A percentile compares a stretch with the other conserved stretches of the same genome.
Evolutionary conservation across 441 rosid genomes (phyloP).

Genomic region (Adansonia gregorii): DNA sequence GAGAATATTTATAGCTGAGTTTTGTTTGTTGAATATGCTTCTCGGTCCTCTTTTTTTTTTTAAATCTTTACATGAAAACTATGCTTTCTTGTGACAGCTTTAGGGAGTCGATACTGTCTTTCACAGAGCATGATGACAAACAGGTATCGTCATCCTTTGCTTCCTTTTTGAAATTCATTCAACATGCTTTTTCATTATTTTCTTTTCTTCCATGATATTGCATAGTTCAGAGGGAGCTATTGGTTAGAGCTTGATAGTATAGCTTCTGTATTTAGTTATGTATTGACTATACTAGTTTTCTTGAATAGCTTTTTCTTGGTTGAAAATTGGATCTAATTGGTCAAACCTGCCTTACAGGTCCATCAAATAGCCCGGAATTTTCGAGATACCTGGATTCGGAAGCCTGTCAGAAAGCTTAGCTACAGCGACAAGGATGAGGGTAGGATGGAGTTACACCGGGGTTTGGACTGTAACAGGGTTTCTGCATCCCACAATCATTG

Average conservation of each 20-base stretch:
- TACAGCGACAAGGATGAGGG: constrained; percentile 68
- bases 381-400: constrained; percentile 88
- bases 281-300: background rate
- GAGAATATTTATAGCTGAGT: constrained; percentile 25
- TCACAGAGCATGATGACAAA: constrained; percentile 93
- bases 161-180: background rate
- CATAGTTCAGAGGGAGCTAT: background rate
- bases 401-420: constrained; percentile 56
- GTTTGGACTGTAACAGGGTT: constrained; percentile 48
- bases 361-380: constrained; percentile 94
- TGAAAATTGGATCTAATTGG: constrained; percentile 19
- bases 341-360: constrained; percentile 55
- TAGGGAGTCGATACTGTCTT: constrained; percentile 76
- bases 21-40: constrained; percentile 23
- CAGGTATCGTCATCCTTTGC: constrained; percentile 51
- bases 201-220: background rate
- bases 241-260: background rate
- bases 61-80: constrained; percentile 22
- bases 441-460: constrained; percentile 51
- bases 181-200: background rate
- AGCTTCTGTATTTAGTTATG: background rate
- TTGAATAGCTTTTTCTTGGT: constrained; percentile 6
- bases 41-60: background rate
- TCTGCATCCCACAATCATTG: constrained; percentile 51
- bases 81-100: constrained; percentile 70